Evolutionary conservation across 2,329 filamentous ascomycete genomes (phyloP).

Genomic region (Pseudogymnoascus verrucosus): DNA sequence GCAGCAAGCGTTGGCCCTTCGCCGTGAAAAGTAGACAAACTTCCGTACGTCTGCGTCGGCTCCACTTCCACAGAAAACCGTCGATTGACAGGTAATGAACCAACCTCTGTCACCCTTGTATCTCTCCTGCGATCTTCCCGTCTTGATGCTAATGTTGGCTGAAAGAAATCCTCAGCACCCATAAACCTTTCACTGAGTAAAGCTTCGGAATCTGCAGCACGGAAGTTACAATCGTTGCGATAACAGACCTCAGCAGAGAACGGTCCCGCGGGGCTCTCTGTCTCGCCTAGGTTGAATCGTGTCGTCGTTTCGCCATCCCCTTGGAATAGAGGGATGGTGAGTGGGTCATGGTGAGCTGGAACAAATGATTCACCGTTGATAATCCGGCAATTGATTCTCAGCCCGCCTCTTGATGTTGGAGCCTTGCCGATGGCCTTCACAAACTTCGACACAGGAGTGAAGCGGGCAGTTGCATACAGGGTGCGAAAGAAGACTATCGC

Average conservation of each 20-base stretch:
- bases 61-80: constrained; percentile 44
- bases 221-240: constrained; percentile 82
- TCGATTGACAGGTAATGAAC: constrained; percentile 66
- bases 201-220: constrained; percentile 84
- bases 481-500: constrained; percentile 91
- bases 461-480: constrained; percentile 71
- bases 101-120: constrained; percentile 45
- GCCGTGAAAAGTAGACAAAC: constrained; percentile 83
- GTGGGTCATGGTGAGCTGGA: constrained; percentile 53
- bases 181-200: constrained; percentile 88
- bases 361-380: constrained; percentile 48
- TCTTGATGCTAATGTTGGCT: constrained; percentile 55
- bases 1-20: constrained; percentile 67
- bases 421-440: constrained; percentile 63
- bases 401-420: constrained; percentile 48
- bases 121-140: constrained; percentile 31
- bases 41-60: constrained; percentile 75
- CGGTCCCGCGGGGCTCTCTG: constrained; percentile 79
- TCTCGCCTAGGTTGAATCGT: constrained; percentile 71
- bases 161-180: constrained; percentile 78
- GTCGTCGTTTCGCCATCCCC: constrained; percentile 57
- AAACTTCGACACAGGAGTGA: constrained; percentile 82
- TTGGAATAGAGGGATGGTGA: constrained; percentile 64
- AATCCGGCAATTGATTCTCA: constrained; percentile 77
- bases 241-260: constrained; percentile 77